Evolutionary conservation across 2,329 filamentous ascomycete species (phyloP).

Genomic region (Nectriaceae sp.): DNA sequence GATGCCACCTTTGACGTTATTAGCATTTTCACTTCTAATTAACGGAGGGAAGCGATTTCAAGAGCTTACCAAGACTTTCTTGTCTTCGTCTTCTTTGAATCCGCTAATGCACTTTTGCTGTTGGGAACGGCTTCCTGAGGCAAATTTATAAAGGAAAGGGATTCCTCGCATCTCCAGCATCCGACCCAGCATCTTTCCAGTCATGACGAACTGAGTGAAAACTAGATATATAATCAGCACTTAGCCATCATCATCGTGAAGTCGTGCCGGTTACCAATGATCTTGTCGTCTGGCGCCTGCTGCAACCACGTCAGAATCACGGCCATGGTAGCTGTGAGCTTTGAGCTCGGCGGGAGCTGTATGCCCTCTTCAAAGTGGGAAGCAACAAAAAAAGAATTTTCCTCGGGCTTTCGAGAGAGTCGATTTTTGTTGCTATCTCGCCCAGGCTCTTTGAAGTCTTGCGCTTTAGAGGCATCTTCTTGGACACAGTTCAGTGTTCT

Average conservation of each 20-base stretch:
- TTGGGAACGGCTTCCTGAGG: too few relatives aligned
- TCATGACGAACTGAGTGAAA: conserved; percentile 37
- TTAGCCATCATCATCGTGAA: fast-evolving
- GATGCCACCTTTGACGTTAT: conserved; percentile 33
- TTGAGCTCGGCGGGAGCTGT: conserved; percentile 29
- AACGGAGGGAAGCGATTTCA: too few relatives aligned
- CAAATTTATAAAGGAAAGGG: conserved; percentile 42
- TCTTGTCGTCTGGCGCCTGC: conserved; percentile 38
- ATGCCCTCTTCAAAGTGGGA: background rate
- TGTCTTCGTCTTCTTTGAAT: conserved; percentile 17
- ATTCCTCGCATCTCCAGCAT: conserved; percentile 33
- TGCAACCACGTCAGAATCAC: conserved; percentile 34
- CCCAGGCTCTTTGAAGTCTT: conserved; percentile 17
- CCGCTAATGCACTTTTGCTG: too few relatives aligned
- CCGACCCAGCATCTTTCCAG: conserved; percentile 36
- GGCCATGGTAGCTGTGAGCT: conserved; percentile 33
- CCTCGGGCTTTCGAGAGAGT: conserved; percentile 1
- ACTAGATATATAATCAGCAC: conserved; percentile 24
- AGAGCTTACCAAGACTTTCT: conserved; percentile 41
- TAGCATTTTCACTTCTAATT: too few relatives aligned
- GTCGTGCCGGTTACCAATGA: conserved; percentile 34
- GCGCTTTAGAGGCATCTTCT: fast-evolving
- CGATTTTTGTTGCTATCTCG: conserved; percentile 23
- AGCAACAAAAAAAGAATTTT: conserved; percentile 27
- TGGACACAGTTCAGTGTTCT: conserved; percentile 5